Evolutionary conservation across 352 stramenopile genomes (phyloP).

Genomic region (Globisporangium paroecandrum): DNA sequence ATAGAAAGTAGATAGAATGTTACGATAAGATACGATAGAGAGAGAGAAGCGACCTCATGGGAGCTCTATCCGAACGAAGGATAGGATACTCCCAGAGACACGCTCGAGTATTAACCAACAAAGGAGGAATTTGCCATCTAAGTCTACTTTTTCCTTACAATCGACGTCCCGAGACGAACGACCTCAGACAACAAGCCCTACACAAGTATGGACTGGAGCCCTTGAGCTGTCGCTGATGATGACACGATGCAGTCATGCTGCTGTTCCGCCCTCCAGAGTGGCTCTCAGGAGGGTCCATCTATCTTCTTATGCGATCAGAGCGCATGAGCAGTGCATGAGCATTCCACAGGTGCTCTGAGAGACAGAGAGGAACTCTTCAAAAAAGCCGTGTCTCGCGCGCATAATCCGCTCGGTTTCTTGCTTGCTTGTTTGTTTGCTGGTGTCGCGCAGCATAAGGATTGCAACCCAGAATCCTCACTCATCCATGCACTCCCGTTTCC

Average conservation of each 20-base stretch:
- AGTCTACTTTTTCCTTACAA: neutral
- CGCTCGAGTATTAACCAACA: neutral
- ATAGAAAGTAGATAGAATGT: neutral
- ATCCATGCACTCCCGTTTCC: neutral
- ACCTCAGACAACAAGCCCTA: neutral
- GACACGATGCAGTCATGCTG: neutral
- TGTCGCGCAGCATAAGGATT: neutral
- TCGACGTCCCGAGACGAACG: neutral
- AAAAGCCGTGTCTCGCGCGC: neutral
- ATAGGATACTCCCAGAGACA: neutral
- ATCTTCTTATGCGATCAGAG: neutral
- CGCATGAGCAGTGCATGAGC: neutral
- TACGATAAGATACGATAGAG: neutral
- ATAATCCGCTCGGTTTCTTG: neutral
- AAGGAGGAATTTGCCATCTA: neutral
- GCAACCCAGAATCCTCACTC: neutral
- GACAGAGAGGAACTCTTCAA: neutral
- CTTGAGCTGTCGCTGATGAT: neutral
- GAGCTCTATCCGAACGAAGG: neutral
- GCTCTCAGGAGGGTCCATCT: neutral
- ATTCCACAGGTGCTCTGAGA: neutral
- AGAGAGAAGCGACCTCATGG: neutral
- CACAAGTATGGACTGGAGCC: neutral
- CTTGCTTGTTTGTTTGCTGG: neutral
- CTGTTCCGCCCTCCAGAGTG: neutral